A percentile compares a stretch with the other conserved stretches of the same genome.
phyloP scores from a whole-genome alignment of 83 land plant genomes.

The Diphasiastrum complanatum region DNA sequence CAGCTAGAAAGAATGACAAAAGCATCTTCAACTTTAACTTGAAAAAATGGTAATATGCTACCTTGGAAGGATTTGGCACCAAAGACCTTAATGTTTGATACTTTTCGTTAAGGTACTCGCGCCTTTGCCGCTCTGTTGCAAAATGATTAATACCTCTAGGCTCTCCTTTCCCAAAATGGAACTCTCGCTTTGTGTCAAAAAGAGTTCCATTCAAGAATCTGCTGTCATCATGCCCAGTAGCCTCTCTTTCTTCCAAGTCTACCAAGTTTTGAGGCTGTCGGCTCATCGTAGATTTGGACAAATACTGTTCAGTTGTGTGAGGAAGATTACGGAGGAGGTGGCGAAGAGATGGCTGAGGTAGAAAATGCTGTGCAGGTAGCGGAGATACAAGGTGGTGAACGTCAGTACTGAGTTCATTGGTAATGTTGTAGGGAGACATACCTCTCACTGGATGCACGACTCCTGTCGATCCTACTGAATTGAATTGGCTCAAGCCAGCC shows the following conservation, averaged over 20 bases:
- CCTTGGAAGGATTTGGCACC: conserved; percentile 75
- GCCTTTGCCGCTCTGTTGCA: conserved; percentile 65
- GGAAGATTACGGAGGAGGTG: conserved; percentile 1
- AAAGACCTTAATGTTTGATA: conserved; percentile 43
- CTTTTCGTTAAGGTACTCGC: conserved; percentile 56
- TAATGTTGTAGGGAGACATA: neutral
- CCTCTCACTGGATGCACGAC: no score
- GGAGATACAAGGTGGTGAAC: conserved; percentile 25
- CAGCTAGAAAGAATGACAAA: no score
- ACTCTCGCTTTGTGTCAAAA: conserved; percentile 38
- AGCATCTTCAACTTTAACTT: no score
- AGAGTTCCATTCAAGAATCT: conserved; percentile 36
- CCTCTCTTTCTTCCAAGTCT: conserved; percentile 1
- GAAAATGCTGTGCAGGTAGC: conserved; percentile 30
- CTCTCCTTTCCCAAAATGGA: conserved; percentile 25
- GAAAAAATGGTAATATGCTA: conserved; percentile 11
- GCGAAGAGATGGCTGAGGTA: conserved; percentile 44
- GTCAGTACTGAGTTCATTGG: neutral
- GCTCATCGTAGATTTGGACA: neutral
- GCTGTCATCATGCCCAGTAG: conserved; percentile 8
- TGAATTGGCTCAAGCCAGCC: no score
- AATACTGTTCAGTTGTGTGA: neutral
- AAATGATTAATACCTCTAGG: conserved; percentile 35
- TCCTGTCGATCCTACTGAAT: no score
- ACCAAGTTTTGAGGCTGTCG: conserved; percentile 29